These are phyloP conservation scores for Aulographum hederae DNA, from an alignment of 2,329 filamentous ascomycete genomes.

Conservation along the genomic window DNA sequence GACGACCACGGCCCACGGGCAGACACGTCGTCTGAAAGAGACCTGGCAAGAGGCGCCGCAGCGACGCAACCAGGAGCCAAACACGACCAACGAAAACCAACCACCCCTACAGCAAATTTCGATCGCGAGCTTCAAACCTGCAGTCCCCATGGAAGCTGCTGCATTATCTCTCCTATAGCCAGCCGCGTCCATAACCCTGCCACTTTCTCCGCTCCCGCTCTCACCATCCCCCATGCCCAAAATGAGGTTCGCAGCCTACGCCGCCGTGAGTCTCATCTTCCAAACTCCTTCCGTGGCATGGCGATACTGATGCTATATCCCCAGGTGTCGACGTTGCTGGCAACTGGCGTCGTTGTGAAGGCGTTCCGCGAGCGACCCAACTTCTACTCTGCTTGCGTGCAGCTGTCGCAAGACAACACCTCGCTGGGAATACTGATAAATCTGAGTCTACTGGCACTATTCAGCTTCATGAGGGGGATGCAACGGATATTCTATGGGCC, in stretches of 20 bases:
- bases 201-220: too few species aligned
- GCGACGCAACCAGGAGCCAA: too few species aligned
- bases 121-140: too few species aligned
- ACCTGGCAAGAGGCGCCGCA: too few species aligned
- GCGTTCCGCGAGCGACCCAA: slow-evolving; percentile 91
- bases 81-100: too few species aligned
- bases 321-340: slow-evolving; percentile 57
- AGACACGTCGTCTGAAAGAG: too few species aligned
- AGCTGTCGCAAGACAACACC: slow-evolving; percentile 88
- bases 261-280: slow-evolving; percentile 11
- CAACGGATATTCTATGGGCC: slow-evolving; percentile 82
- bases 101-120: too few species aligned
- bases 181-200: too few species aligned
- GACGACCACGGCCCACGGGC: too few species aligned
- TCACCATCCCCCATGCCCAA: slow-evolving; percentile 9
- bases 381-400: slow-evolving; percentile 96
- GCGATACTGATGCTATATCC: neutral
- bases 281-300: neutral
- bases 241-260: slow-evolving; percentile 16
- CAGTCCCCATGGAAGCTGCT: too few species aligned
- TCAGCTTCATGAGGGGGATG: slow-evolving; percentile 65
- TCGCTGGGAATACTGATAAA: slow-evolving; percentile 93
- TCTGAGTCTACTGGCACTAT: slow-evolving; percentile 64
- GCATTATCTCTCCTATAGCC: too few species aligned
- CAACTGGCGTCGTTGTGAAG: slow-evolving; percentile 66